Evolutionary conservation across 768 basidiomycete genomes (phyloP).

Genomic region (Coprinellus micaceus): DNA sequence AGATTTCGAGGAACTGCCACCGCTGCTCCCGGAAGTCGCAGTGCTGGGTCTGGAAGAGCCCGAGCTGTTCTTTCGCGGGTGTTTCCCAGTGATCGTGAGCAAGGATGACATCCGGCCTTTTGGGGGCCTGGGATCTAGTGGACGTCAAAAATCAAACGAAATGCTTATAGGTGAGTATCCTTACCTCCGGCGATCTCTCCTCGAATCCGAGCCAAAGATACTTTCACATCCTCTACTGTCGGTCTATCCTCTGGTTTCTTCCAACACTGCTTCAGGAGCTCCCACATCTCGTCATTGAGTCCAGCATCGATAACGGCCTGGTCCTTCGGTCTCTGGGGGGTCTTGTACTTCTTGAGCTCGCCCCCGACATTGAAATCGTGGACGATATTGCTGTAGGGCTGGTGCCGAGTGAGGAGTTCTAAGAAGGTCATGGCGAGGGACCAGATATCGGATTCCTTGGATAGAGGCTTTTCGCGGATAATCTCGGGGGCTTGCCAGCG

Average conservation of each 20-base stretch:
- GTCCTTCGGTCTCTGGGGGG: conserved; percentile 34
- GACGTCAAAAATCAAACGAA: not conserved
- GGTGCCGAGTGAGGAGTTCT: conserved; percentile 42
- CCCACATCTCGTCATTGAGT: conserved; percentile 40
- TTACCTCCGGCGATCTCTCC: conserved; percentile 1
- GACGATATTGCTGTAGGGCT: conserved; percentile 31
- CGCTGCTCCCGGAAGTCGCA: not conserved
- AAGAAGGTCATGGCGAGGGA: conserved; percentile 46
- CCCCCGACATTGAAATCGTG: conserved; percentile 33
- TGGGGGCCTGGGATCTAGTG: not conserved
- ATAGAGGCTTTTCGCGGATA: conserved; percentile 24
- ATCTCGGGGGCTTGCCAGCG: conserved; percentile 44
- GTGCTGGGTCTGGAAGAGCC: not conserved
- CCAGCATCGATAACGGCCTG: conserved; percentile 15
- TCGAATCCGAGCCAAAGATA: conserved; percentile 21
- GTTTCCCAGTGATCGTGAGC: not conserved
- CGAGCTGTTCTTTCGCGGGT: not conserved
- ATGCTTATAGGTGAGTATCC: not conserved
- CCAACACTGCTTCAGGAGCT: conserved; percentile 43
- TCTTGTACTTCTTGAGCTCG: conserved; percentile 30
- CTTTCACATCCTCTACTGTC: conserved; percentile 32
- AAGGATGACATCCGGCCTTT: not conserved
- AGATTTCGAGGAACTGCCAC: not conserved
- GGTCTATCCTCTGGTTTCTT: conserved; percentile 36
- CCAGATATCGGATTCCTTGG: conserved; percentile 45